Percentiles rank a stretch among this genome's conserved stretches.
Evolutionary conservation across 495 filamentous ascomycete genomes (phyloP).

Genomic region (Thermochaetoides thermophila): DNA sequence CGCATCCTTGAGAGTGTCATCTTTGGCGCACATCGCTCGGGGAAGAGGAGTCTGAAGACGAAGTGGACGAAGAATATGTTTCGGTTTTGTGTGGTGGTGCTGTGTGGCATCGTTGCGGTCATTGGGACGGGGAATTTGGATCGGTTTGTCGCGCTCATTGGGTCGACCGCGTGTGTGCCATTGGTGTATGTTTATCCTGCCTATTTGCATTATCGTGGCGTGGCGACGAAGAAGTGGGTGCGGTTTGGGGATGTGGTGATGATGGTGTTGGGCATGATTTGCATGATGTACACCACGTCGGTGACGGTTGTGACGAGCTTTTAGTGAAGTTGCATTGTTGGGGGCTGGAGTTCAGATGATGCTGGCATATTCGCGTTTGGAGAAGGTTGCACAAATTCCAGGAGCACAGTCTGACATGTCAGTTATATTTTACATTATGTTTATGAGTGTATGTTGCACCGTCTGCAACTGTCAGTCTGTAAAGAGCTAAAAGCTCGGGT

Average conservation of each 20-base stretch:
- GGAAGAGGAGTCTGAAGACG: conserved; percentile 34
- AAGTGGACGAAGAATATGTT: conserved; percentile 58
- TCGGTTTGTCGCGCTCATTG: conserved; percentile 49
- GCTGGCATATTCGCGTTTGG: too few relatives aligned
- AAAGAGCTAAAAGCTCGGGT: too few relatives aligned
- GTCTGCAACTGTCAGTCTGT: too few relatives aligned
- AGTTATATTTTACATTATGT: too few relatives aligned
- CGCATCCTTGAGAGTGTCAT: conserved; percentile 43
- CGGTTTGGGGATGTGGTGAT: conserved; percentile 39
- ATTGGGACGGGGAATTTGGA: conserved; percentile 45
- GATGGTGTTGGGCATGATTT: conserved; percentile 39
- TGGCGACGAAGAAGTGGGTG: conserved; percentile 32
- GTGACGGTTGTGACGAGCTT: conserved; percentile 38
- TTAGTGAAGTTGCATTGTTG: conserved; percentile 4
- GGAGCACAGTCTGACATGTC: too few relatives aligned
- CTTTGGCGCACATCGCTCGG: conserved; percentile 37
- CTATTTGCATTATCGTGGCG: conserved; percentile 43
- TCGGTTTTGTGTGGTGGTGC: conserved; percentile 29
- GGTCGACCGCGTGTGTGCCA: conserved; percentile 55
- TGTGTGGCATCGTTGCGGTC: conserved; percentile 37
- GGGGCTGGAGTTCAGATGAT: too few relatives aligned
- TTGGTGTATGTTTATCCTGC: conserved; percentile 91
- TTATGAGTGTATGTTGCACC: too few relatives aligned
- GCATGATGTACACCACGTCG: conserved; percentile 48
- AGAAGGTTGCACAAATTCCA: too few relatives aligned